Evolutionary conservation across 208 protist species (phyloP).

Genomic region (Acanthamoeba lenticulata): DNA sequence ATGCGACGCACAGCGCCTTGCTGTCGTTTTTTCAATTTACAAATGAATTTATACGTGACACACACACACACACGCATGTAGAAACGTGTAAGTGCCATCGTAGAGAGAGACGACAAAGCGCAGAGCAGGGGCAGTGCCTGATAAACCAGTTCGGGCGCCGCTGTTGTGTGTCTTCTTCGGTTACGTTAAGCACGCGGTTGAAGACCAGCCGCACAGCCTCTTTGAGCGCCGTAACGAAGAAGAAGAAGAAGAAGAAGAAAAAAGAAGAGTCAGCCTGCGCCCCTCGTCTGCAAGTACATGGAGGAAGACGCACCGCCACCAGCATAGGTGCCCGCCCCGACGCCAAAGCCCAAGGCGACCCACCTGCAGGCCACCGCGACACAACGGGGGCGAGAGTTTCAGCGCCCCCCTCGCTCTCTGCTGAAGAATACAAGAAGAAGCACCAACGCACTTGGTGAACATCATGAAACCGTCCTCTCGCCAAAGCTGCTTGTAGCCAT

Average conservation of each 20-base stretch:
- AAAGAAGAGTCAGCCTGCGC: neutral
- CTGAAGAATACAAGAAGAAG: neutral
- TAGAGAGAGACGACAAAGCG: too few species aligned
- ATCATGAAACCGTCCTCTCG: neutral
- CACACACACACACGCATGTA: neutral
- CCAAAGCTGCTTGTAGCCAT: neutral
- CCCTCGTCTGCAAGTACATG: neutral
- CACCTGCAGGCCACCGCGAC: neutral
- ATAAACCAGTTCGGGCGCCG: too few species aligned
- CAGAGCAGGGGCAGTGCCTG: too few species aligned
- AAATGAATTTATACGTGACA: neutral
- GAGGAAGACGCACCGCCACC: neutral
- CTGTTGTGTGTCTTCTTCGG: too few species aligned
- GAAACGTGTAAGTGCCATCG: neutral
- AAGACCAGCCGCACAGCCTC: too few species aligned
- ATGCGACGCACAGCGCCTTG: neutral
- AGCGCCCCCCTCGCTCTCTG: neutral
- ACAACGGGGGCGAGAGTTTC: neutral
- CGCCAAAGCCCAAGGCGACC: neutral
- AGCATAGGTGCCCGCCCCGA: neutral
- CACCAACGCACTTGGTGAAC: neutral
- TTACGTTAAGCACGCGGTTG: too few species aligned
- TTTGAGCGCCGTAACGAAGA: too few species aligned
- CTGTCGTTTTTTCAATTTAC: too few species aligned
- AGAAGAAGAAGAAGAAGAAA: too few species aligned